Conservation (phyloP, 306 rosid genomes). For the Lathyrus tuberosus region DNA sequence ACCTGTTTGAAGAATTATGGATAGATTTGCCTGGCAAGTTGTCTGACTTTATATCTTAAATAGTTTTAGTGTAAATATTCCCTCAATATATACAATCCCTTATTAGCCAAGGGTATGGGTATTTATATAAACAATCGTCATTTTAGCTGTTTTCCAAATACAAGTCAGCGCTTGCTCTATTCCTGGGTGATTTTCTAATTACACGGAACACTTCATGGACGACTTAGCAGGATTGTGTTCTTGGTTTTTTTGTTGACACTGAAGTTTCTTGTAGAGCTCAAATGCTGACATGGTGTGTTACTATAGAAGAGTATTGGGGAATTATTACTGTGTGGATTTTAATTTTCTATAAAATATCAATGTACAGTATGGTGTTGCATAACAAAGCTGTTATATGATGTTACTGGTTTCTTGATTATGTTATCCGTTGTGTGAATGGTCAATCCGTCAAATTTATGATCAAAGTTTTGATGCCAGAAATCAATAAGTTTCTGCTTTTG, state of each 20-base stretch:
- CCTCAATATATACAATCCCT: slow-evolving; percentile 26
- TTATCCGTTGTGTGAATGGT: too few species aligned
- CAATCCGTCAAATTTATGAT: too few species aligned
- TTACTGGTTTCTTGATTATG: slow-evolving; percentile 17
- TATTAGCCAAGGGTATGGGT: slow-evolving; percentile 35
- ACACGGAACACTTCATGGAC: slow-evolving; percentile 35
- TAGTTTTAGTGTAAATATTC: slow-evolving; percentile 55
- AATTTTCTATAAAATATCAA: slow-evolving; percentile 39
- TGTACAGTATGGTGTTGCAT: slow-evolving; percentile 52
- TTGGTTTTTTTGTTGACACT: slow-evolving; percentile 25
- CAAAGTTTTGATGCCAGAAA: too few species aligned
- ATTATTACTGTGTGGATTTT: slow-evolving; percentile 48
- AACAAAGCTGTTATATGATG: slow-evolving; percentile 33
- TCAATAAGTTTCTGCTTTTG: too few species aligned
- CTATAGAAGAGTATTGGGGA: slow-evolving; percentile 42
- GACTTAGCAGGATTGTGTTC: slow-evolving; percentile 13
- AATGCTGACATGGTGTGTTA: slow-evolving; percentile 36
- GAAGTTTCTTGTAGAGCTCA: slow-evolving; percentile 39
- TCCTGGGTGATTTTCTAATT: slow-evolving; percentile 30
- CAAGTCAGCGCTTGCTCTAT: slow-evolving; percentile 38
- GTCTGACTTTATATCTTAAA: slow-evolving; percentile 43
- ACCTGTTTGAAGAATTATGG: slow-evolving; percentile 47
- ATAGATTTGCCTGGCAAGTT: slow-evolving; percentile 39
- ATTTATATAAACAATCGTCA: slow-evolving; percentile 31
- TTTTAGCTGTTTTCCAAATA: slow-evolving; percentile 36